phyloP scores from a whole-genome alignment of 2,329 filamentous ascomycete genomes.

The Arthrobotrys sinensis region DNA sequence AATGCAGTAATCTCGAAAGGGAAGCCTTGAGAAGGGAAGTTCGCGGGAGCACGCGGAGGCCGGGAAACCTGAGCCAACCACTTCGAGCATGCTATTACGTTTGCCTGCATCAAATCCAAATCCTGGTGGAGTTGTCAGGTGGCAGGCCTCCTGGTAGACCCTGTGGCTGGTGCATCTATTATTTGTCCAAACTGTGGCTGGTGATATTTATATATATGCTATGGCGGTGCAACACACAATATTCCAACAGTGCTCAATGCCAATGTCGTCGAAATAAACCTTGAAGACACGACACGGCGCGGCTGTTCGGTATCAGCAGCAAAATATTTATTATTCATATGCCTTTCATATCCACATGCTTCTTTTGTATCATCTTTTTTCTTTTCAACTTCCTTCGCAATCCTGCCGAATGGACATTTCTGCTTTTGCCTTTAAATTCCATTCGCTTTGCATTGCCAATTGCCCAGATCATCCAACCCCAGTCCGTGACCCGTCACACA shows the following conservation, averaged over 20 bases:
- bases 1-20: neutral
- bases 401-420: neutral
- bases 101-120: neutral
- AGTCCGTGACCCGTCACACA: neutral
- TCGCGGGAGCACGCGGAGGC: conserved; percentile 43
- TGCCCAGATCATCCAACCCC: neutral
- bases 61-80: conserved; percentile 28
- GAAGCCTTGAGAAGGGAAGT: conserved; percentile 11
- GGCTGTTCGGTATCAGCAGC: conserved; percentile 46
- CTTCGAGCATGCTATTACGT: conserved; percentile 36
- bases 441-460: neutral
- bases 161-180: conserved; percentile 16
- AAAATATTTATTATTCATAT: neutral
- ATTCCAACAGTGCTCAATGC: conserved; percentile 20
- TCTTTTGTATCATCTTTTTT: too few species aligned
- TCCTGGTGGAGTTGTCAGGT: conserved; percentile 8
- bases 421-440: neutral
- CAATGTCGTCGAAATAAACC: conserved; percentile 36
- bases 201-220: neutral
- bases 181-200: neutral
- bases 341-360: conserved; percentile 9
- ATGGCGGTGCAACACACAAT: conserved; percentile 3
- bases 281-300: conserved; percentile 8
- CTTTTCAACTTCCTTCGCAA: neutral
- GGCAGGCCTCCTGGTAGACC: conserved; percentile 3